These are phyloP conservation scores for Silene vulgaris DNA, from an alignment of 179 eudicot species.

Conservation along the genomic window DNA sequence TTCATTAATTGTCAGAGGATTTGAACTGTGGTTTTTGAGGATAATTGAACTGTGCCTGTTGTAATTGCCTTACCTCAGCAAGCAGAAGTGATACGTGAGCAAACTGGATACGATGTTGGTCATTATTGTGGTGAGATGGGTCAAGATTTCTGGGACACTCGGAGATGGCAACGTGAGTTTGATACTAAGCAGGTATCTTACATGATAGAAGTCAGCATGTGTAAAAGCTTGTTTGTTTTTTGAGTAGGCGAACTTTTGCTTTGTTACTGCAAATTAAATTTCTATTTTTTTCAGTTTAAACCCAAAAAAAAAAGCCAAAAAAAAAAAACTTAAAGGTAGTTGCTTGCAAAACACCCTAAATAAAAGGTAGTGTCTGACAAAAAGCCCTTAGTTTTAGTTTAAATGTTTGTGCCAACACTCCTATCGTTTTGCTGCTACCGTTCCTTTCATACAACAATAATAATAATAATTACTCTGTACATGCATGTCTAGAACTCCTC, in stretches of 20 bases:
- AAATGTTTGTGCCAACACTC: no score
- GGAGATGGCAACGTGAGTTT: slow-evolving; percentile 97
- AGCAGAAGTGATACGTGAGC: slow-evolving; percentile 97
- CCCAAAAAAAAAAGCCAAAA: no score
- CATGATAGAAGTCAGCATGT: not conserved
- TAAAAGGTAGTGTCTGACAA: no score
- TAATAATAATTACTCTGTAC: not conserved
- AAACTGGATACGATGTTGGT: slow-evolving; percentile 83
- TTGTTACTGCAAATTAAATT: not conserved
- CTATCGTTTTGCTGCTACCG: not conserved
- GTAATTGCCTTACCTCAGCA: slow-evolving; percentile 46
- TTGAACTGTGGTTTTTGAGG: not conserved
- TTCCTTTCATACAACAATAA: not conserved
- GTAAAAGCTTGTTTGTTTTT: slow-evolving; percentile 10
- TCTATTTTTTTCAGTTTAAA: not conserved
- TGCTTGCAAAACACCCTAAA: no score
- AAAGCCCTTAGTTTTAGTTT: no score
- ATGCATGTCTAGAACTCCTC: not conserved
- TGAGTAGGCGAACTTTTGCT: not conserved
- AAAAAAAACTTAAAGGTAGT: no score
- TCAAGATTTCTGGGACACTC: slow-evolving; percentile 94
- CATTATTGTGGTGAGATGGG: slow-evolving; percentile 99
- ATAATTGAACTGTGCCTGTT: slow-evolving; percentile 14
- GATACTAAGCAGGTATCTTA: slow-evolving; percentile 74
- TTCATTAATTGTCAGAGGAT: not conserved